Percentiles rank a stretch among this genome's conserved stretches.
Conservation (phyloP, 129 eudicot species). For the Escallonia rubra region DNA sequence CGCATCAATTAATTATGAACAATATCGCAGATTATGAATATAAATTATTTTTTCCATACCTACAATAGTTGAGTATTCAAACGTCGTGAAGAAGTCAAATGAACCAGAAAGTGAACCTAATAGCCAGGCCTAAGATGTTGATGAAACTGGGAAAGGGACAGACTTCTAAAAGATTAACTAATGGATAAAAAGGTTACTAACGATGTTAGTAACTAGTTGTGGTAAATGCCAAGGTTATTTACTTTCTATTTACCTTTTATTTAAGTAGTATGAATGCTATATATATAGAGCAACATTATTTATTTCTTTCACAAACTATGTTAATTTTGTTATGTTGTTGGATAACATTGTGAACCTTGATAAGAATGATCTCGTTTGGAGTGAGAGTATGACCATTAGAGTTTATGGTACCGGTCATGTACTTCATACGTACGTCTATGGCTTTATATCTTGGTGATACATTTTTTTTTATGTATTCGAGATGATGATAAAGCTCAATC, state of each 20-base stretch:
- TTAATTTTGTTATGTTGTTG: neutral
- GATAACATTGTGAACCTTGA: constrained; percentile 14
- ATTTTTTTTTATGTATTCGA: constrained; percentile 2
- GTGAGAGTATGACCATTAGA: constrained; percentile 9
- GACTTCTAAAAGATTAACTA: neutral
- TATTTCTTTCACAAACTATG: too few species aligned
- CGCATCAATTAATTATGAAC: too few species aligned
- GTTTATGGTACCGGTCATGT: constrained; percentile 32
- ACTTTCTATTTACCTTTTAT: too few species aligned
- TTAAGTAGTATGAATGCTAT: neutral
- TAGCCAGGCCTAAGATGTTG: constrained; percentile 12
- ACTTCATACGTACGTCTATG: constrained; percentile 33
- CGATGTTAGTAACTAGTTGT: constrained; percentile 36
- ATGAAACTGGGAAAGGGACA: constrained; percentile 19
- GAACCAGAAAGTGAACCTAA: constrained; percentile 18
- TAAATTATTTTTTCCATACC: too few species aligned
- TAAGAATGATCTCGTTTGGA: constrained; percentile 24
- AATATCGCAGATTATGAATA: too few species aligned
- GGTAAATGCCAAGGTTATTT: constrained; percentile 46
- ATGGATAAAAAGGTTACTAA: constrained; percentile 26
- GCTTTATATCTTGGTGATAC: constrained; percentile 23
- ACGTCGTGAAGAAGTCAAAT: constrained; percentile 20
- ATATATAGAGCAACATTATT: neutral
- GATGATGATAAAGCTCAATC: neutral
- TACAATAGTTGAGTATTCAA: constrained; percentile 30